Base-by-base conservation (phyloP, 2,329 filamentous ascomycete species). In the Plenodomus biglobosus region DNA sequence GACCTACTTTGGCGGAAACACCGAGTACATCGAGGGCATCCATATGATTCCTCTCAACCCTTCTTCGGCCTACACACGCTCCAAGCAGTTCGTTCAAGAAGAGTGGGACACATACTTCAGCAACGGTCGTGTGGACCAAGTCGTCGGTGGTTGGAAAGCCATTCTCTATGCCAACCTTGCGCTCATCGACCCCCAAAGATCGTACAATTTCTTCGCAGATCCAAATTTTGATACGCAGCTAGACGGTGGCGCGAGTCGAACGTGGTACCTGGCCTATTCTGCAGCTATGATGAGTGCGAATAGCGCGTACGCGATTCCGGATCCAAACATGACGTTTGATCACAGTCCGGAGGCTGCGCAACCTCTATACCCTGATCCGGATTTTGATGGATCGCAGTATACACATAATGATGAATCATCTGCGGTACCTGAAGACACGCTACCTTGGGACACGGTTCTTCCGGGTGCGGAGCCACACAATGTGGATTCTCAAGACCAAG, bases 121-220 rank as follows among this genome's bases (percentile, higher is more conserved):
- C 48, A 77, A 84, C 19, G 85, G 85, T 0, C 82, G 87, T 11
- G 84, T 82, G 1, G 82, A 88, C 44, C 69, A 76, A 0, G 83
- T 91, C 4, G 73, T 76, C 7, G 88, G 87, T 38, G 90, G 90
- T 1, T 97, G 94, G 94, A 88, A 82, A 69, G 88, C 91, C 1
- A 85, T 97, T 21, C 73, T 97, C 19, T 92, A 87, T 63, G 89
- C 85, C 22, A 97, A 94, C 68, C 81, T 90, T 41, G 91, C 90
- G 0, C 84, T 92, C 8, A 79, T 92, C 42, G 83, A 95, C 64
- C 86, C 92, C 0, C 70, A 71, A 44, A 75, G 80, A 3, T 83
- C 88, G 10, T 96, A 85, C 78, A 70, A 81, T 1, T 95, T 91
- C 73, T 96, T 99, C 69, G 79, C 79, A 1, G 75, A 81, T 54